Evolutionary conservation across 2,329 filamentous ascomycete genomes (phyloP).

Genomic region (Colletotrichum lini): DNA sequence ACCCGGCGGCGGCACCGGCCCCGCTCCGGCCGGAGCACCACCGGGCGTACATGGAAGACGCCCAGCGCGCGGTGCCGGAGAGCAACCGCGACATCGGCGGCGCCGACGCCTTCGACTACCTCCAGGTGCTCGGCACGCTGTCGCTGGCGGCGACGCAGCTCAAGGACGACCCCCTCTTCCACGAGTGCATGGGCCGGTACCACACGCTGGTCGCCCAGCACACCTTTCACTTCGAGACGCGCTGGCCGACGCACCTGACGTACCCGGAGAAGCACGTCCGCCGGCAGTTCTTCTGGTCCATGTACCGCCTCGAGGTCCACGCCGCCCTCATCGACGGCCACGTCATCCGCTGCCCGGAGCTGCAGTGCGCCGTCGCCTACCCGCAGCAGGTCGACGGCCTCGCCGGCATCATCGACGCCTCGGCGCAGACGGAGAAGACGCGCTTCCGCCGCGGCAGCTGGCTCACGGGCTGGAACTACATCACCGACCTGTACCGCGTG

Average conservation of each 20-base stretch:
- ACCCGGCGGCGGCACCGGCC: slow-evolving; percentile 52
- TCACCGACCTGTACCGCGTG: slow-evolving; percentile 69
- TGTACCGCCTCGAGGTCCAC: slow-evolving; percentile 70
- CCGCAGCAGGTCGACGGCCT: slow-evolving; percentile 29
- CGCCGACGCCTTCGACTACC: slow-evolving; percentile 37
- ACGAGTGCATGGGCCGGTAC: slow-evolving; percentile 65
- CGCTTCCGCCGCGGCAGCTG: slow-evolving; percentile 51
- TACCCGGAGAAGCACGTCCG: slow-evolving; percentile 54
- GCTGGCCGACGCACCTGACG: slow-evolving; percentile 63
- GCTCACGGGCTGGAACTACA: slow-evolving; percentile 71
- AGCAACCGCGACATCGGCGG: slow-evolving; percentile 30
- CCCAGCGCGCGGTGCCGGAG: slow-evolving; percentile 37
- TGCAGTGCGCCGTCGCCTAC: slow-evolving; percentile 42
- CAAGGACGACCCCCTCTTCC: slow-evolving; percentile 63
- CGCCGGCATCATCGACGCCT: slow-evolving; percentile 27
- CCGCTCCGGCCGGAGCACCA: slow-evolving; percentile 26
- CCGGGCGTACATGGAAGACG: slow-evolving; percentile 42
- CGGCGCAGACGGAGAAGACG: slow-evolving; percentile 15
- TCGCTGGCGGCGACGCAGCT: slow-evolving; percentile 67
- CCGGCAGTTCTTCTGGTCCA: slow-evolving; percentile 65
- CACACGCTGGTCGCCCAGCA: slow-evolving; percentile 64
- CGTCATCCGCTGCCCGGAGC: slow-evolving; percentile 41
- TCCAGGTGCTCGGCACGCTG: slow-evolving; percentile 59
- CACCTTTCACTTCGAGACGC: slow-evolving; percentile 66
- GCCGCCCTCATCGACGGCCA: slow-evolving; percentile 65